phyloP scores from a whole-genome alignment of 2,329 filamentous ascomycete species.

The Coleophoma eucalyptorum region DNA sequence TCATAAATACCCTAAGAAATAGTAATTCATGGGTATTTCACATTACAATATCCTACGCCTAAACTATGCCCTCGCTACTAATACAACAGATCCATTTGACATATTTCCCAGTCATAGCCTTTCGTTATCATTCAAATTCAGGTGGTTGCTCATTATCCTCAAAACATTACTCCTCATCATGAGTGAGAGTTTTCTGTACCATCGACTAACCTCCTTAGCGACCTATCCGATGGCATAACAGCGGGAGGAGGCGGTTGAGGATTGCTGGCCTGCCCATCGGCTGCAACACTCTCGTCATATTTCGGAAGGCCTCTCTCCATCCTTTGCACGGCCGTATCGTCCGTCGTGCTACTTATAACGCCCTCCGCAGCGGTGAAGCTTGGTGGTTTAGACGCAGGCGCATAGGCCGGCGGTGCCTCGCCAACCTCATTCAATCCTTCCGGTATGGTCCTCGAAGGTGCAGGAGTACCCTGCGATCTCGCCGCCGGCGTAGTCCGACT shows the following conservation, averaged over 20 bases:
- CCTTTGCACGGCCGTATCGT: background rate
- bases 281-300: conserved; percentile 17
- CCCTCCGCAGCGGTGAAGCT: conserved; percentile 12
- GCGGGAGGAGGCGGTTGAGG: conserved; percentile 9
- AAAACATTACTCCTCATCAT: background rate
- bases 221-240: conserved; percentile 9
- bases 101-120: too few relatives aligned
- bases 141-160: too few relatives aligned
- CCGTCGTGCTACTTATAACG: too few relatives aligned
- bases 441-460: conserved; percentile 14
- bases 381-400: conserved; percentile 20
- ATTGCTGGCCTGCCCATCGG: conserved; percentile 3
- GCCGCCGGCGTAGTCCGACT: background rate
- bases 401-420: conserved; percentile 63
- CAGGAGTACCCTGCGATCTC: background rate
- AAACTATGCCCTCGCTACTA: too few relatives aligned
- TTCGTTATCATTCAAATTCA: too few relatives aligned
- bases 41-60: too few relatives aligned
- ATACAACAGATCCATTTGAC: too few relatives aligned
- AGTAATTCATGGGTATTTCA: too few relatives aligned
- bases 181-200: conserved; percentile 2
- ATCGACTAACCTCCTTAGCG: conserved; percentile 9
- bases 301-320: conserved; percentile 12
- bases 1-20: too few relatives aligned
- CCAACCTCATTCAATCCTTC: conserved; percentile 62